phyloP scores from a whole-genome alignment of 345 rosid genomes.

The Turritis glabra region DNA sequence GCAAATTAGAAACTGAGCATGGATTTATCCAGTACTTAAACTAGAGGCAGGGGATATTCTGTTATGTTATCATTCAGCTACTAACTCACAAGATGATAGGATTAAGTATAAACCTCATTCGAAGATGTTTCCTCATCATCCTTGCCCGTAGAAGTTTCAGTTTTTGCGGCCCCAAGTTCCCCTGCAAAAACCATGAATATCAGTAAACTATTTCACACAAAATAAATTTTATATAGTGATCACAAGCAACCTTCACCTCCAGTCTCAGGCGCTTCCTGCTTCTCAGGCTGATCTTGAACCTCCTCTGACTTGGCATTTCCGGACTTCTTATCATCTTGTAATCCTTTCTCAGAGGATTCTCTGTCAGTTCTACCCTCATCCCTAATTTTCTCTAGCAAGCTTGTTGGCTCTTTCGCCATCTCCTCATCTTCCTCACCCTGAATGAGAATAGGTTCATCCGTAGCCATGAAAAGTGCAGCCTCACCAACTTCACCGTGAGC shows the following conservation, averaged over 20 bases:
- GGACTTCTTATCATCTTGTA: conserved; percentile 22
- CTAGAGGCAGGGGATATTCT: conserved; percentile 17
- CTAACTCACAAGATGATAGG: not conserved
- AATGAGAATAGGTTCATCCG: conserved; percentile 1
- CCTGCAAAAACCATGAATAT: conserved; percentile 11
- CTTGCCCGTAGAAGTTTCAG: conserved; percentile 15
- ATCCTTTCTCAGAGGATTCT: conserved; percentile 9
- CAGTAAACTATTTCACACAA: not conserved
- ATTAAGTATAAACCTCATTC: conserved; percentile 33
- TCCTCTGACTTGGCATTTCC: not conserved
- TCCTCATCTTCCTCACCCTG: conserved; percentile 32
- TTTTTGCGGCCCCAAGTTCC: conserved; percentile 9
- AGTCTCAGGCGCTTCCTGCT: conserved; percentile 14
- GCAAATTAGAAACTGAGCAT: not conserved
- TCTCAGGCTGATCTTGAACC: conserved; percentile 21
- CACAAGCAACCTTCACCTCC: conserved; percentile 27
- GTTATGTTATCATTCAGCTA: not conserved
- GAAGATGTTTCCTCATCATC: conserved; percentile 31
- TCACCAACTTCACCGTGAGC: not conserved
- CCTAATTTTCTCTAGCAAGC: conserved; percentile 48
- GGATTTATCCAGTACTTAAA: not conserved
- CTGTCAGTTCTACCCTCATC: conserved; percentile 42
- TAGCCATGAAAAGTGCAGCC: not conserved
- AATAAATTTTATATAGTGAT: not conserved
- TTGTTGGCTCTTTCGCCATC: conserved; percentile 44